Base-by-base conservation (phyloP, 2,329 filamentous ascomycete species). In the Aspergillus novofumigatus region DNA sequence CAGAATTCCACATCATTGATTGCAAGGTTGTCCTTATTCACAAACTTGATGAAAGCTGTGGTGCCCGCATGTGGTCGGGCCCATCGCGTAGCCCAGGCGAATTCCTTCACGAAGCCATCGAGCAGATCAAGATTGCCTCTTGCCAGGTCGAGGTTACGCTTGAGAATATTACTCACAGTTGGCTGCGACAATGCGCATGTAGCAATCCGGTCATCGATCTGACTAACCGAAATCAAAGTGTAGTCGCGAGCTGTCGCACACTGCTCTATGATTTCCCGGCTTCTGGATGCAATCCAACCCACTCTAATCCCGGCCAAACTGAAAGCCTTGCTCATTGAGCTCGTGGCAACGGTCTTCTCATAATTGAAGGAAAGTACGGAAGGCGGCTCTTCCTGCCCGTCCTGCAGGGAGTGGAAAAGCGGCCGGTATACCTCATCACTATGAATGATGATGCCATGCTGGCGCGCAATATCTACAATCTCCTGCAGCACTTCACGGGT, bases 291-390 rank as follows among this genome's bases (percentile, higher is more conserved):
- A 53, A 91, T 80, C 91, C 91, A 95, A 23, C 90, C 91, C 1
- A 91, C 70, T 1, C 90, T 83, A 60, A 93, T 86, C 2, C 90
- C 90, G 1, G 90, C 89, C 5, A 94, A 77, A 1, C 88, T 84
- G 73, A 90, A 94, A 0, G 89, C 88, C 75, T 94, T 94, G 35
- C 87, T 91, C 79, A 93, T 84, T 32, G 87, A 91, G n/a, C 90
- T 87, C 0, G 88, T 92, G 7, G 84, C 82, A 49, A 93, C 78
- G 32, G 82, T 80, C 51, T 86, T 87, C 1, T 80, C 71, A 71
- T 92, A 92, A 49, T 83, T 86, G 53, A 92, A 76, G 0, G 86
- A 83, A 1, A 90, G 78, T n/a, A 86, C 80, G 0, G 88, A 90
- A 0, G 88, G 86, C 2, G 82, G 87, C 53, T 79, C 78, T 23